Percentiles rank a stretch among this genome's conserved stretches.
Evolutionary conservation across 441 rosid genomes (phyloP).

Genomic region (Erodium moschatum): DNA sequence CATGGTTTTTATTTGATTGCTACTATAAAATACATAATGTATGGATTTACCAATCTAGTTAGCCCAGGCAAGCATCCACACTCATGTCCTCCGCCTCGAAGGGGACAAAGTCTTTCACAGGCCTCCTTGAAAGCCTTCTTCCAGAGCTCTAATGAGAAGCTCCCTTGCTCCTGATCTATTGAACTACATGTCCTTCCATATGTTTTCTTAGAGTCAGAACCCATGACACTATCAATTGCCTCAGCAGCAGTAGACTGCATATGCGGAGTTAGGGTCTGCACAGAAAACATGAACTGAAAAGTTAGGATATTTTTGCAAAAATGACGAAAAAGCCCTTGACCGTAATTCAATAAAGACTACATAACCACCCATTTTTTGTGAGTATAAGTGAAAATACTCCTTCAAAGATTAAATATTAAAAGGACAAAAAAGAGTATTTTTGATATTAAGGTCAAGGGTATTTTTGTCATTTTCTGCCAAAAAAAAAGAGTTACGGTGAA

Average conservation of each 20-base stretch:
- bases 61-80: slow-evolving; percentile 78
- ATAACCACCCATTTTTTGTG: no score
- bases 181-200: slow-evolving; percentile 35
- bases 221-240: slow-evolving; percentile 27
- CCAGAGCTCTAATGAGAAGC: slow-evolving; percentile 80
- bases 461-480: no score
- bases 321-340: no score
- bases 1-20: background rate
- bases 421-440: no score
- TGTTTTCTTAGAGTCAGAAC: slow-evolving; percentile 41
- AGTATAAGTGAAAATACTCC: no score
- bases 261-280: slow-evolving; percentile 83
- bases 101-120: slow-evolving; percentile 88
- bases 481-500: no score
- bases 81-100: slow-evolving; percentile 82
- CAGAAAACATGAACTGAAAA: slow-evolving; percentile 23
- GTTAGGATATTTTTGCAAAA: slow-evolving; percentile 1
- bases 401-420: no score
- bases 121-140: slow-evolving; percentile 90
- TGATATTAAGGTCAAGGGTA: no score
- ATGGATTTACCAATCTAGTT: slow-evolving; percentile 64
- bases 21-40: background rate
- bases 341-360: no score
- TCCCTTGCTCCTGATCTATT: slow-evolving; percentile 49
- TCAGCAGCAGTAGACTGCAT: slow-evolving; percentile 63